These are phyloP conservation scores for Talaromyces sp. DNA, from an alignment of 2,329 filamentous ascomycete genomes.

Conservation along the genomic window DNA sequence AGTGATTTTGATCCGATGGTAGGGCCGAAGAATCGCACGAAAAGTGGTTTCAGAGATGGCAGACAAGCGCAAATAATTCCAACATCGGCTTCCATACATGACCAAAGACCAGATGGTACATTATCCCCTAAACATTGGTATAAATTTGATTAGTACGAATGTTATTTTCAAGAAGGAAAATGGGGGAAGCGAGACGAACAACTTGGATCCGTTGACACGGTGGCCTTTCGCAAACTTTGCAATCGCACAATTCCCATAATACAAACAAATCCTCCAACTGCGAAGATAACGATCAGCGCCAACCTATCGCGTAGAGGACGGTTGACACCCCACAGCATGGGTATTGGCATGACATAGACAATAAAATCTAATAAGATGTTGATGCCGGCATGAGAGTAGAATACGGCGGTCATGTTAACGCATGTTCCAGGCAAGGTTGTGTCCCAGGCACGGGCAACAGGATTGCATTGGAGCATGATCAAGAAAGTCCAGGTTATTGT, in stretches of 20 bases:
- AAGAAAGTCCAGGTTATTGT: not conserved
- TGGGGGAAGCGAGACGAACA: not conserved
- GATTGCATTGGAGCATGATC: not conserved
- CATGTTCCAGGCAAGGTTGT: not conserved
- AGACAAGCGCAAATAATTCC: conserved; percentile 1
- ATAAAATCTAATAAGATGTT: not conserved
- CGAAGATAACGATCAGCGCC: not conserved
- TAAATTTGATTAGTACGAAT: not conserved
- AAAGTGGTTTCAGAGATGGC: not conserved
- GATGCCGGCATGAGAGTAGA: not conserved
- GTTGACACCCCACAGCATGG: not conserved
- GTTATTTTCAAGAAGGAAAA: not conserved
- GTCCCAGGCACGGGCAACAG: not conserved
- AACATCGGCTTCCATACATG: not conserved
- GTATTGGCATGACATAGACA: not conserved
- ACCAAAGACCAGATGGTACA: not conserved
- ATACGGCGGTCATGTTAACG: not conserved
- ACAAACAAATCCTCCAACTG: conserved; percentile 1
- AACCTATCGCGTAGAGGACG: not conserved
- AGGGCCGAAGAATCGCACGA: not conserved
- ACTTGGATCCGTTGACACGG: not conserved
- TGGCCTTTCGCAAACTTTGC: not conserved
- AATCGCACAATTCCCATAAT: not conserved
- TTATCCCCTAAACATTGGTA: not conserved
- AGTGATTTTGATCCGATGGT: not conserved